A percentile compares a stretch with the other conserved stretches of the same genome.
Evolutionary conservation across 2,329 filamentous ascomycete species (phyloP).

Genomic region (Pestalotiopsis sp.): DNA sequence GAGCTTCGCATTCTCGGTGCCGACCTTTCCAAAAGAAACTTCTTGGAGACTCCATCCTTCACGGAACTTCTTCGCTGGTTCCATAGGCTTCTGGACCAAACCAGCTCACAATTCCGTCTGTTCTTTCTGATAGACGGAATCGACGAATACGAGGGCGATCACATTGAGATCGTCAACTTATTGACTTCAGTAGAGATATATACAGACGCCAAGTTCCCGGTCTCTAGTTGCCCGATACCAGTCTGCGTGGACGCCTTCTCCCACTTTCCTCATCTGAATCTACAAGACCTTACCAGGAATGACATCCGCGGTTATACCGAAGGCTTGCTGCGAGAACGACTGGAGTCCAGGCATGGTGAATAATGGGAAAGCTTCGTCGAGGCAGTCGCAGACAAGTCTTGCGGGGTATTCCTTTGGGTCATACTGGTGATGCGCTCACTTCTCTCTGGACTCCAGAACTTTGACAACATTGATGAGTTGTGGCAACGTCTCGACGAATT

Average conservation of each 20-base stretch:
- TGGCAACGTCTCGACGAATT: slow-evolving; percentile 2
- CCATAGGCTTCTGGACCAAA: not conserved
- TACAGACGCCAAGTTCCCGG: not conserved
- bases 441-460: slow-evolving; percentile 2
- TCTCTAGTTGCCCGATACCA: not conserved
- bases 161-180: not conserved
- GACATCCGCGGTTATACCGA: not conserved
- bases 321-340: not conserved
- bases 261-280: not conserved
- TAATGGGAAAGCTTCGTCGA: not conserved
- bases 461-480: slow-evolving; percentile 2
- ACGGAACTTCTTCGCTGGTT: not conserved
- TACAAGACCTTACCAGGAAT: not conserved
- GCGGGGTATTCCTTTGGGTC: slow-evolving; percentile 10
- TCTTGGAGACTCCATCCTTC: not conserved
- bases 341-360: not conserved
- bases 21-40: not conserved
- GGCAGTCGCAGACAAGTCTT: slow-evolving; percentile 4
- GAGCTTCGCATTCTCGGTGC: not conserved
- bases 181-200: not conserved
- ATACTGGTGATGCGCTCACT: slow-evolving; percentile 6
- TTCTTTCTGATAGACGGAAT: slow-evolving; percentile 11
- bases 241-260: not conserved
- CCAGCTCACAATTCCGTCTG: not conserved
- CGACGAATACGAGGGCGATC: slow-evolving; percentile 10